Conservation (phyloP, 306 rosid genomes). For the Lablab purpureus region DNA sequence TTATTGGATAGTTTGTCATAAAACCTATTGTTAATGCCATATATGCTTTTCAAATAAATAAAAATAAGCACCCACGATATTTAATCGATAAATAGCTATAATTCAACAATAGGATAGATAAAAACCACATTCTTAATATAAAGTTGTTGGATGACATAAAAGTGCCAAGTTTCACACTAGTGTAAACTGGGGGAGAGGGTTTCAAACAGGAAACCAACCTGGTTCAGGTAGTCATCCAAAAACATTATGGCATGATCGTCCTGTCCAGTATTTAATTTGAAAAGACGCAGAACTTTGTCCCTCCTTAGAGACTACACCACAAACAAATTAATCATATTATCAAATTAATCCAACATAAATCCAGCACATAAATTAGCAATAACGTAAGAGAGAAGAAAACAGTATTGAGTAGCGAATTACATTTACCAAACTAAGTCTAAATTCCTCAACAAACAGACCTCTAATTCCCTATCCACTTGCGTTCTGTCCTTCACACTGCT, state of each 20-base stretch:
- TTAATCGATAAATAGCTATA: background rate
- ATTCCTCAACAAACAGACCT: constrained; percentile 57
- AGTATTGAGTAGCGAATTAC: background rate
- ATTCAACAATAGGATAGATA: background rate
- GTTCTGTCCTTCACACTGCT: constrained; percentile 92
- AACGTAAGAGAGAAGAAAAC: background rate
- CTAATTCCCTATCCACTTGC: constrained; percentile 88
- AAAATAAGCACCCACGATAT: background rate
- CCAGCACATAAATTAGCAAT: background rate
- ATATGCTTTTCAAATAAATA: background rate
- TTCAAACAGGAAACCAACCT: constrained; percentile 56
- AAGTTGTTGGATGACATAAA: background rate
- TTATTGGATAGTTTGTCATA: background rate
- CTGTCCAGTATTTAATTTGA: constrained; percentile 90
- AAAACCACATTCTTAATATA: background rate
- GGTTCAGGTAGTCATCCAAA: constrained; percentile 80
- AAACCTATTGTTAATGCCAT: background rate
- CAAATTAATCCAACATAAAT: constrained; percentile 21
- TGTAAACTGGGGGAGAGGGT: background rate
- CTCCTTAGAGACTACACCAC: constrained; percentile 74
- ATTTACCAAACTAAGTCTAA: background rate
- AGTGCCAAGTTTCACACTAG: background rate
- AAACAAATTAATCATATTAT: constrained; percentile 22
- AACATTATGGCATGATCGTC: constrained; percentile 93
- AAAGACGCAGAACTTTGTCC: constrained; percentile 81